phyloP scores from a whole-genome alignment of 768 basidiomycete species.

The Mycena filopes region DNA sequence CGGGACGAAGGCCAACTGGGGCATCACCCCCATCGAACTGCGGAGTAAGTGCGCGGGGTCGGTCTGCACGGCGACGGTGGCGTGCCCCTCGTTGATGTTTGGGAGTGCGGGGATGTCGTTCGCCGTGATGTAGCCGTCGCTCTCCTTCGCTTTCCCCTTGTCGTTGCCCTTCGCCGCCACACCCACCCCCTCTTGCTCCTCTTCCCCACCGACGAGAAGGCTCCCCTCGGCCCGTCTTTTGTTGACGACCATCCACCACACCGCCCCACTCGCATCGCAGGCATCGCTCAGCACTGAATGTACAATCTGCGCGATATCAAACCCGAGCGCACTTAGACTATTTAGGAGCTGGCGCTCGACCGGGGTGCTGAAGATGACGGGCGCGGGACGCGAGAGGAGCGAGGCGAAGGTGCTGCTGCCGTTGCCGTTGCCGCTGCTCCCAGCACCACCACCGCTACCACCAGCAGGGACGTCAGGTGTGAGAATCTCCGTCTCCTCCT shows the following conservation, averaged over 20 bases:
- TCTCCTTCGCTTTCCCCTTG: no score
- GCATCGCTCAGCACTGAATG: slow-evolving; percentile 93
- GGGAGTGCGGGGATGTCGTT: neutral
- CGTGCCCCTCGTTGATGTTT: slow-evolving; percentile 33
- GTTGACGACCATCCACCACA: slow-evolving; percentile 99
- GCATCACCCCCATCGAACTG: slow-evolving; percentile 50
- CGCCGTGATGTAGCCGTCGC: neutral
- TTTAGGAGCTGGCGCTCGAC: slow-evolving; percentile 86
- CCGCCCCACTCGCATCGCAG: slow-evolving; percentile 89
- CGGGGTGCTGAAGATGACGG: slow-evolving; percentile 89
- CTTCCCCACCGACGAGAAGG: slow-evolving; percentile 82
- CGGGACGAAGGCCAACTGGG: slow-evolving; percentile 79
- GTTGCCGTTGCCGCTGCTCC: no score
- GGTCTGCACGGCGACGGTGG: slow-evolving; percentile 57
- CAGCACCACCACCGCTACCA: no score
- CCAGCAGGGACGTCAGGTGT: slow-evolving; percentile 48
- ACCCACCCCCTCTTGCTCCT: slow-evolving; percentile 54
- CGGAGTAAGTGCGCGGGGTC: slow-evolving; percentile 40
- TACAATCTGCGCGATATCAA: slow-evolving; percentile 95
- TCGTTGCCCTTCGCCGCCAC: neutral
- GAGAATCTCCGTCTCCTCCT: slow-evolving; percentile 54
- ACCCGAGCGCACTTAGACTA: slow-evolving; percentile 76
- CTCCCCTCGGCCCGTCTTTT: no score
- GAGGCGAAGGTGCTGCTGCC: slow-evolving; percentile 63
- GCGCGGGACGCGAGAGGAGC: slow-evolving; percentile 70